phyloP scores from a whole-genome alignment of 2,329 filamentous ascomycete genomes.

The Colletotrichum navitas region DNA sequence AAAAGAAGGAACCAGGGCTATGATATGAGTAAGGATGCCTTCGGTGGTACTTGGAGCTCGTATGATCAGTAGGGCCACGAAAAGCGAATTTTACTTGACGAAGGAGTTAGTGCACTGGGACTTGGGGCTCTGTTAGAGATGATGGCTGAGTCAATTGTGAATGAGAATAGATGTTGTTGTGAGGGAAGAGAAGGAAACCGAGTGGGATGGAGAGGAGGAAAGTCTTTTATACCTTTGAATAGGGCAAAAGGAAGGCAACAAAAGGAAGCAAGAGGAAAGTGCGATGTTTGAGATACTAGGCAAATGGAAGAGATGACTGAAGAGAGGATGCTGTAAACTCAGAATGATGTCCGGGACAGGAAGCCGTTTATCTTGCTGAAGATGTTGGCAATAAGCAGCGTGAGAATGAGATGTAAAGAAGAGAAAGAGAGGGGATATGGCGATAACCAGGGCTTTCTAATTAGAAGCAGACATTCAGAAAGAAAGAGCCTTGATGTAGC shows the following conservation, averaged over 20 bases:
- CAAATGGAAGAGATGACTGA: too few relatives aligned
- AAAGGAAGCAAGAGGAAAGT: background rate
- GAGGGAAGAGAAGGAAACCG: background rate
- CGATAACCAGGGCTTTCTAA: rapidly evolving
- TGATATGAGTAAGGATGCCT: background rate
- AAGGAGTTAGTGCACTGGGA: background rate
- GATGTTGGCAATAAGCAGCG: background rate
- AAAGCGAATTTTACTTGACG: background rate
- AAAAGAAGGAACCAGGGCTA: background rate
- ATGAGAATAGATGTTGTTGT: background rate
- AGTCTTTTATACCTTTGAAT: background rate
- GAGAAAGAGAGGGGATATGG: background rate
- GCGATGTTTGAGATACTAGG: background rate
- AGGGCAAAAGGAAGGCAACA: background rate
- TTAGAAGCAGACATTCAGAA: background rate
- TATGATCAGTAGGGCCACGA: background rate
- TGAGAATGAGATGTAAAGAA: background rate
- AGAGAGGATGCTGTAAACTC: background rate
- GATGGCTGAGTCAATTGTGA: too few relatives aligned
- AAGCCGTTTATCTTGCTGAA: background rate
- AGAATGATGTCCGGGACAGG: background rate
- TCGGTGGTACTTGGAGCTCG: rapidly evolving
- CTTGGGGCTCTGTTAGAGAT: background rate
- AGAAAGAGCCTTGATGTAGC: background rate
- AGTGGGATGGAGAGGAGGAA: too few relatives aligned